Percentiles rank a stretch among this genome's conserved stretches.
Conservation (phyloP, 129 eudicot species). For the Pseudognaphalium luteoalbum region DNA sequence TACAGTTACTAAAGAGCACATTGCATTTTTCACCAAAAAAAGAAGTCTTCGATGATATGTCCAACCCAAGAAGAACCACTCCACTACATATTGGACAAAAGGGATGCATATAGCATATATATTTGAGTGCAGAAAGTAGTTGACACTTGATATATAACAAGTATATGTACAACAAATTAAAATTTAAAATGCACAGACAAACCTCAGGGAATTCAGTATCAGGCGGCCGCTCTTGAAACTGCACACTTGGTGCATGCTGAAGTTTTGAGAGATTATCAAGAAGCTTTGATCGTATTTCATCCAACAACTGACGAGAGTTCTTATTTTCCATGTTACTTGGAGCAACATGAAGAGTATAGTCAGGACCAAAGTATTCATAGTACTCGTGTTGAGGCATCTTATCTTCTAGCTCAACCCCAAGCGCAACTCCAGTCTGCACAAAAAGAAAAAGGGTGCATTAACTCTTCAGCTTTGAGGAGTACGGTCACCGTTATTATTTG, state of each 20-base stretch:
- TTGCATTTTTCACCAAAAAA: not conserved
- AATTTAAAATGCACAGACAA: conserved; percentile 27
- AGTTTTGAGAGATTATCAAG: conserved; percentile 82
- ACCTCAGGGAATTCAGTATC: conserved; percentile 93
- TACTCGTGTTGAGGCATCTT: conserved; percentile 95
- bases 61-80: not conserved
- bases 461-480: not conserved
- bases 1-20: not conserved
- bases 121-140: not conserved
- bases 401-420: conserved; percentile 86
- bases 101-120: not conserved
- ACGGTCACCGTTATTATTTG: not conserved
- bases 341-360: conserved; percentile 92
- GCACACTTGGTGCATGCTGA: conserved; percentile 99
- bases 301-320: conserved; percentile 76
- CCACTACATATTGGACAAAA: not conserved
- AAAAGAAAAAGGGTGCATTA: conserved; percentile 1
- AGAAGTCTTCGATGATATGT: not conserved
- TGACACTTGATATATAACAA: not conserved
- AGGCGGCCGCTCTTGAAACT: conserved; percentile 95
- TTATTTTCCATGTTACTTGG: conserved; percentile 98
- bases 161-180: not conserved
- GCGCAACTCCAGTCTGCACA: conserved; percentile 91
- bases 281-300: conserved; percentile 76
- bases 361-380: conserved; percentile 95